Conservation (phyloP, 1,284 basidiomycete species). For the Papiliotrema laurentii region DNA sequence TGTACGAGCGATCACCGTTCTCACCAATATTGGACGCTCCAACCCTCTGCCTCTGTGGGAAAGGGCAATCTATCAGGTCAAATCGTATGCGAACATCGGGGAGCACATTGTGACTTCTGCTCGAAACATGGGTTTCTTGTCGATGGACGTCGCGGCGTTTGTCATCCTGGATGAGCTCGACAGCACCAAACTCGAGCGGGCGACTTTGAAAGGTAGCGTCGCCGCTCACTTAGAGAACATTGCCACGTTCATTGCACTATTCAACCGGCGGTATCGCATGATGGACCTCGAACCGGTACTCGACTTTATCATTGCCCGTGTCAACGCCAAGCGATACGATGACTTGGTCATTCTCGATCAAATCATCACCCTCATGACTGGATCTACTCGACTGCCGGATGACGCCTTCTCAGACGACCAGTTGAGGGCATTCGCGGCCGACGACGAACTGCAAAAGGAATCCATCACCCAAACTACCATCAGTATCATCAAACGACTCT, state of each 20-base stretch:
- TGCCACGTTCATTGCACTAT: constrained; percentile 71
- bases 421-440: constrained; percentile 83
- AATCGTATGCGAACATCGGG: constrained; percentile 94
- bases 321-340: constrained; percentile 74
- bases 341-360: constrained; percentile 90
- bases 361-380: constrained; percentile 91
- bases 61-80: constrained; percentile 87
- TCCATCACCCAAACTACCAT: constrained; percentile 53
- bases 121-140: constrained; percentile 83
- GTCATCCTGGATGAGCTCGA: constrained; percentile 83
- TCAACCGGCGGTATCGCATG: constrained; percentile 74
- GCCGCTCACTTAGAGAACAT: constrained; percentile 38
- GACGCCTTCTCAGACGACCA: constrained; percentile 72
- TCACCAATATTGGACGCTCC: constrained; percentile 91
- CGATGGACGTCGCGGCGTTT: constrained; percentile 89
- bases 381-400: constrained; percentile 83
- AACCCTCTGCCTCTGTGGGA: constrained; percentile 91
- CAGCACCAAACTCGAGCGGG: constrained; percentile 74
- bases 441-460: constrained; percentile 79
- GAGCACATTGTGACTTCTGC: constrained; percentile 85
- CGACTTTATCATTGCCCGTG: constrained; percentile 85
- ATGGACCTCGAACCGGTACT: constrained; percentile 80
- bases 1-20: constrained; percentile 60
- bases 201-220: constrained; percentile 82
- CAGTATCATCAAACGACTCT: constrained; percentile 34